These are phyloP conservation scores for Calocybe gambosa DNA, from an alignment of 1,284 basidiomycete genomes.

Conservation along the genomic window DNA sequence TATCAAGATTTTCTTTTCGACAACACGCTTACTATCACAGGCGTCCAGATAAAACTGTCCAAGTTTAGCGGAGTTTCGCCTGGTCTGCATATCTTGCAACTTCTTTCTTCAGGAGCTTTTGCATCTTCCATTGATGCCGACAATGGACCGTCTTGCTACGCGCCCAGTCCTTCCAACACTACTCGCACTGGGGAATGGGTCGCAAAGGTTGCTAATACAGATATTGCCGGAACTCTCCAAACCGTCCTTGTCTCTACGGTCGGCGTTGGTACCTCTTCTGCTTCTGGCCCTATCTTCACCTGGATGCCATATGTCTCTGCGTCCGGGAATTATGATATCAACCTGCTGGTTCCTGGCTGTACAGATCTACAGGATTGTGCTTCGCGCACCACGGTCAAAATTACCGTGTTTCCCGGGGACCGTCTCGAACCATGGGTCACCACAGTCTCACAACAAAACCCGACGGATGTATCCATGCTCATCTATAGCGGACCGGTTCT, in stretches of 20 bases:
- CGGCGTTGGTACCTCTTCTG: constrained; percentile 54
- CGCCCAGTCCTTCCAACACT: constrained; percentile 62
- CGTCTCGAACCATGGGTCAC: constrained; percentile 60
- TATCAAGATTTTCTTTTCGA: constrained; percentile 89
- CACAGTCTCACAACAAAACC: constrained; percentile 71
- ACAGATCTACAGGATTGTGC: constrained; percentile 73
- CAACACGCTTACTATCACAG: constrained; percentile 61
- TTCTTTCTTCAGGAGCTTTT: constrained; percentile 88
- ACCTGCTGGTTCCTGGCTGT: constrained; percentile 86
- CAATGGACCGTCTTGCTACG: constrained; percentile 72
- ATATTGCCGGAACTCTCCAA: constrained; percentile 76
- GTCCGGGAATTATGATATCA: constrained; percentile 81
- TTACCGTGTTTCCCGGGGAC: constrained; percentile 77
- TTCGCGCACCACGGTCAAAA: constrained; percentile 74
- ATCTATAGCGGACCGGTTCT: constrained; percentile 83
- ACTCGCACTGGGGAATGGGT: constrained; percentile 66
- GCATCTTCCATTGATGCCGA: constrained; percentile 59
- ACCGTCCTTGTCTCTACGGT: constrained; percentile 70
- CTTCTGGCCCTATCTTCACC: constrained; percentile 69
- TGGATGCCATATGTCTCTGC: constrained; percentile 90
- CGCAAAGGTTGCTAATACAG: constrained; percentile 54
- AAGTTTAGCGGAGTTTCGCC: constrained; percentile 72
- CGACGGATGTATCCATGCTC: constrained; percentile 51
- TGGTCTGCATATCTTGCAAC: constrained; percentile 84
- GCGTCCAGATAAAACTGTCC: constrained; percentile 78